Evolutionary conservation across 2,329 filamentous ascomycete species (phyloP).

Genomic region (Tolypocladium guangdongense): DNA sequence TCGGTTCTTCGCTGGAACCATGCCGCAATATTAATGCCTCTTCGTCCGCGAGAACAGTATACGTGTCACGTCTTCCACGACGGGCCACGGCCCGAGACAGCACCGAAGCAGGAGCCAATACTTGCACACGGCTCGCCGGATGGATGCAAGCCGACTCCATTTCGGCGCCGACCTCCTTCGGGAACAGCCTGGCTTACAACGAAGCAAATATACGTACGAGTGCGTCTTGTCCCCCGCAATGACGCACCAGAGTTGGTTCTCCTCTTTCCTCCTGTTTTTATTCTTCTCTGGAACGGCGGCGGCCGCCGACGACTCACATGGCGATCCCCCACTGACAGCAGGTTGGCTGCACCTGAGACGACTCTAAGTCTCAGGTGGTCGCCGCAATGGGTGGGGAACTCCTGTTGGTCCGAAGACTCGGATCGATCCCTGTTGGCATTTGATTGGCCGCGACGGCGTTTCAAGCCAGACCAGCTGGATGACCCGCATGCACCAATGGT

Average conservation of each 20-base stretch:
- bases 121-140: background rate
- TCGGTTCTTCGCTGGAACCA: background rate
- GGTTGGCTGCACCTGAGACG: constrained; percentile 21
- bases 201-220: background rate
- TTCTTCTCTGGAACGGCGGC: too few relatives aligned
- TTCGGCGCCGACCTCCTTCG: background rate
- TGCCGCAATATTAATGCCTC: background rate
- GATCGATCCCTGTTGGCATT: background rate
- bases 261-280: background rate
- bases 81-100: background rate
- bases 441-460: background rate
- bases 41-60: background rate
- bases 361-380: constrained; percentile 19
- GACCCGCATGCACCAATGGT: background rate
- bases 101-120: background rate
- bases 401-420: background rate
- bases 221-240: background rate
- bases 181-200: background rate
- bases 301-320: too few relatives aligned
- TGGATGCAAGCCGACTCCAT: background rate
- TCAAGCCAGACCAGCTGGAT: background rate
- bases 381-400: constrained; percentile 4
- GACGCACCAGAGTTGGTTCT: background rate
- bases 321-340: too few relatives aligned
- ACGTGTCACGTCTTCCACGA: background rate